phyloP scores from a whole-genome alignment of 1,284 basidiomycete species.

The Kwoniella shivajii region DNA sequence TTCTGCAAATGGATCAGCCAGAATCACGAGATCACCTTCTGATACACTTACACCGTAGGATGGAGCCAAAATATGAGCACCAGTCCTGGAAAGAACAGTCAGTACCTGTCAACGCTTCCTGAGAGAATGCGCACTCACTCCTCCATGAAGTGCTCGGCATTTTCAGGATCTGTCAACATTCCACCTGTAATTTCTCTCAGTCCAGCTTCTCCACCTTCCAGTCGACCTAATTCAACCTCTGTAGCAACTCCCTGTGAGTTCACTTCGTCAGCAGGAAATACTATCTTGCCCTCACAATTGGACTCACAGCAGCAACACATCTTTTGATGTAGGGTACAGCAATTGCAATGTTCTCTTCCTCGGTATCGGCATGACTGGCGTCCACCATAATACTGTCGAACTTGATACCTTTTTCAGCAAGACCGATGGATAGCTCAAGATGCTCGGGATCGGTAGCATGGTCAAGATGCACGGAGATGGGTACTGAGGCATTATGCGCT shows the following conservation, averaged over 20 bases:
- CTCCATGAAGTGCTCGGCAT: slow-evolving; percentile 53
- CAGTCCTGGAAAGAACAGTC: slow-evolving; percentile 39
- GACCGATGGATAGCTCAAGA: slow-evolving; percentile 53
- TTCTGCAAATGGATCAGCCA: slow-evolving; percentile 29
- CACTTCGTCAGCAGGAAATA: background rate
- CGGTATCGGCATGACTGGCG: slow-evolving; percentile 52
- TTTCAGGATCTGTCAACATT: slow-evolving; percentile 54
- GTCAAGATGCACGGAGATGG: slow-evolving; percentile 55
- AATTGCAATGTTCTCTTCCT: slow-evolving; percentile 54
- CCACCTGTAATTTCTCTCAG: slow-evolving; percentile 55
- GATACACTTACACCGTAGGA: slow-evolving; percentile 45
- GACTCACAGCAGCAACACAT: slow-evolving; percentile 33
- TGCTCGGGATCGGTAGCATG: slow-evolving; percentile 56
- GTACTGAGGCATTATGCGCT: slow-evolving; percentile 53
- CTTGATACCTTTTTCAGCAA: slow-evolving; percentile 51
- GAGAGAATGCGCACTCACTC: slow-evolving; percentile 27
- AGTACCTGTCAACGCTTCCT: background rate
- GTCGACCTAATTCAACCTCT: slow-evolving; percentile 57
- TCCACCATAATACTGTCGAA: slow-evolving; percentile 56
- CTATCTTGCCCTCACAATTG: slow-evolving; percentile 7
- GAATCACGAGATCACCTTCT: background rate
- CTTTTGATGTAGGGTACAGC: slow-evolving; percentile 50
- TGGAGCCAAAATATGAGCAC: slow-evolving; percentile 56
- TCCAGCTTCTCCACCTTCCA: slow-evolving; percentile 57
- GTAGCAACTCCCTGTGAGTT: slow-evolving; percentile 51